phyloP scores from a whole-genome alignment of 306 rosid genomes.

The Glycine soja region DNA sequence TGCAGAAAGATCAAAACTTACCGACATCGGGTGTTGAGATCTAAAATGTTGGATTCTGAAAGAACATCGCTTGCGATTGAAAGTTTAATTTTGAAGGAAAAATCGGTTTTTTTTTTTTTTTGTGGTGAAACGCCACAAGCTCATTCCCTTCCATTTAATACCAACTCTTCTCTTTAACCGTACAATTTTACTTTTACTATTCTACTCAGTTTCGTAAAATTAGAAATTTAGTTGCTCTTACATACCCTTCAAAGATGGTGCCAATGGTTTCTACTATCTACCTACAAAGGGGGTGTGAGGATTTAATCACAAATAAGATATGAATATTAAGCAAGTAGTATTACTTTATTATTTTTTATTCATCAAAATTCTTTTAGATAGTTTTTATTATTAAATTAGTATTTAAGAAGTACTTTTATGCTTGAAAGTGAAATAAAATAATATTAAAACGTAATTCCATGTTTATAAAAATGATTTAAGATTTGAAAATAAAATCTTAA shows the following conservation, averaged over 20 bases:
- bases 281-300: no score
- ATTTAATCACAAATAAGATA: not conserved
- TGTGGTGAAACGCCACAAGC: not conserved
- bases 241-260: not conserved
- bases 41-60: not conserved
- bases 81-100: not conserved
- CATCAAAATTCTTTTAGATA: no score
- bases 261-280: not conserved
- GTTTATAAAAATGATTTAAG: no score
- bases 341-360: no score
- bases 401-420: no score
- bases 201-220: not conserved
- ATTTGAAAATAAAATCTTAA: no score
- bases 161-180: conserved; percentile 5
- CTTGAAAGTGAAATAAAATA: no score
- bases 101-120: conserved; percentile 5
- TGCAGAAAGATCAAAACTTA: conserved; percentile 1
- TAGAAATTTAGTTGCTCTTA: not conserved
- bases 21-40: conserved; percentile 46
- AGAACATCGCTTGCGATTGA: not conserved
- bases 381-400: no score
- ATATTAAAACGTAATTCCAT: no score
- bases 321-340: not conserved
- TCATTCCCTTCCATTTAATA: not conserved
- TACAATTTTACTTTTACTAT: conserved; percentile 41